phyloP scores from a whole-genome alignment of 805 yeast genomes.

The Candida krabiensis region DNA sequence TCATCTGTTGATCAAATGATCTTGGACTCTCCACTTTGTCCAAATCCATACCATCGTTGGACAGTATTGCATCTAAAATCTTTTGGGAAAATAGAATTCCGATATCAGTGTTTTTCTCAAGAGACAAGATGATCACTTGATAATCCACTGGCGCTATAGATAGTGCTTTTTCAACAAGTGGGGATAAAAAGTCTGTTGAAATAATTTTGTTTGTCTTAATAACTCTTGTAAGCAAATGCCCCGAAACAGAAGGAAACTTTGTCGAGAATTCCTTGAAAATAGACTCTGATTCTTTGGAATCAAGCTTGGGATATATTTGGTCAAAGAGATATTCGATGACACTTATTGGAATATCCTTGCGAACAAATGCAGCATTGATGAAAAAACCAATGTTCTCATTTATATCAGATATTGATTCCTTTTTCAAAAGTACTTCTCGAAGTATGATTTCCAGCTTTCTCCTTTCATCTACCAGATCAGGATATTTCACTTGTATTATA shows the following conservation, averaged over 20 bases:
- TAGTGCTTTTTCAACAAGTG: constrained; percentile 37
- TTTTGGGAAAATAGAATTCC: constrained; percentile 45
- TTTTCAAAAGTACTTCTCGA: constrained; percentile 28
- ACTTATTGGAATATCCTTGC: constrained; percentile 12
- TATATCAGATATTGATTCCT: constrained; percentile 24
- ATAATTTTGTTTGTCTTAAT: constrained; percentile 51
- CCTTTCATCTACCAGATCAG: background rate
- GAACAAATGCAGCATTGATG: constrained; percentile 23
- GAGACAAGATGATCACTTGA: constrained; percentile 45
- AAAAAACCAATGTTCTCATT: constrained; percentile 33
- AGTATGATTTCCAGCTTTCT: constrained; percentile 20
- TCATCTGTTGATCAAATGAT: background rate
- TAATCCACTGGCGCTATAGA: constrained; percentile 29
- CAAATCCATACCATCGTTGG: too few species aligned
- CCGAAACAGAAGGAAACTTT: constrained; percentile 40
- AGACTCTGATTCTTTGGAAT: constrained; percentile 45
- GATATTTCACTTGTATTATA: background rate
- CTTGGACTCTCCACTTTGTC: too few species aligned
- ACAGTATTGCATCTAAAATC: constrained; percentile 26
- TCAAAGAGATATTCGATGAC: constrained; percentile 32
- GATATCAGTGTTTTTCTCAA: constrained; percentile 57
- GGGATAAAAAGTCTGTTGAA: constrained; percentile 49
- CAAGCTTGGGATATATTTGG: constrained; percentile 32
- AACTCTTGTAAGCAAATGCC: constrained; percentile 46
- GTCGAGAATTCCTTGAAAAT: constrained; percentile 44